Evolutionary conservation across 768 basidiomycete species (phyloP), one percentile per base, ranked within the genome.

Genomic region (Russula sp.): DNA sequence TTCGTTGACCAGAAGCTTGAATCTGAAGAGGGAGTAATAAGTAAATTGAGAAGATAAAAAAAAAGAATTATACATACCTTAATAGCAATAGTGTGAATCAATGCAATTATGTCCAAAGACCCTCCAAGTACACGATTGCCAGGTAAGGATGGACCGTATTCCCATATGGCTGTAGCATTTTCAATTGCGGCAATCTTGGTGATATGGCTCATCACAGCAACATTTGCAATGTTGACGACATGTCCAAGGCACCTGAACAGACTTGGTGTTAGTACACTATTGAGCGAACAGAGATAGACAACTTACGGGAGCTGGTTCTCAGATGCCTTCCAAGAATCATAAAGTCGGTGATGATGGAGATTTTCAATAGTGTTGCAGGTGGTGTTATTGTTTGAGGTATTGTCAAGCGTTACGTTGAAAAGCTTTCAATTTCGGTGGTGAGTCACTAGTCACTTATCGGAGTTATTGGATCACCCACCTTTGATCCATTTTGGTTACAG

Each of bases 401-500:
- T 53, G 13, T 53, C 51, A 1, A 39, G 20, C 2, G 38, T 53
- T 1, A 41, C 13, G 1, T 11, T 14, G 5, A 11, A 14, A 2
- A 53, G 22, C 51, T 53, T n/a, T n/a, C n/a, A n/a, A n/a, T n/a
- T n/a, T n/a, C n/a, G n/a, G n/a, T n/a, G n/a, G n/a, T n/a, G n/a
- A n/a, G n/a, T n/a, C n/a, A n/a, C n/a, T n/a, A n/a, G n/a, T n/a
- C n/a, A n/a, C n/a, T n/a, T n/a, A 22, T 22, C 3, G 18, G 3
- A 25, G 10, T 29, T 2, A 16, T 49, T 41, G 16, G n/a, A n/a
- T n/a, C n/a, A 64, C 68, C 22, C 41, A 73, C 73, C 69, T 73
- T 73, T 6, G 54, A 67, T 14, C 25, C 13, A 5, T 57, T 49
- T 5, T 62, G 47, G 1, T 35, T 32, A 1, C 64, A 67, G 35